These are phyloP conservation scores for Blepharisma stoltei DNA, from an alignment of 73 alveolate species.

Conservation along the genomic window DNA sequence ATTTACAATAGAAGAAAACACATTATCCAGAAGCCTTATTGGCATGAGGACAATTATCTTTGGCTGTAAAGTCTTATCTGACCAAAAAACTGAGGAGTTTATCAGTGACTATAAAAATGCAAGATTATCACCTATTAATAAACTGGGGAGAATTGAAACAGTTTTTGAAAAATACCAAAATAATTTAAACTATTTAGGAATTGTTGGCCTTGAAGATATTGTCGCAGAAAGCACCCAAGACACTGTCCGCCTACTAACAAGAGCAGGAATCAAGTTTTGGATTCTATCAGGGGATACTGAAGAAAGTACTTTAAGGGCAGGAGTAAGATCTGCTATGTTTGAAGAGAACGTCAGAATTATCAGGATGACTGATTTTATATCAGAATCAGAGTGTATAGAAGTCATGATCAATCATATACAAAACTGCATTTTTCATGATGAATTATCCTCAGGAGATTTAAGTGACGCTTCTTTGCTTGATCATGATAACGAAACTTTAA, in stretches of 20 bases:
- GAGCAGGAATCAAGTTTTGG: constrained; percentile 19
- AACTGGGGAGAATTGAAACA: not conserved
- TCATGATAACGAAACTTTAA: not conserved
- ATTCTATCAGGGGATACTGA: constrained; percentile 9
- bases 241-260: not conserved
- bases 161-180: constrained; percentile 3
- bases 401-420: constrained; percentile 2
- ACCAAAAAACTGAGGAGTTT: not conserved
- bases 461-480: not conserved
- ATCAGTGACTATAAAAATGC: not conserved
- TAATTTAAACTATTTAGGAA: not conserved
- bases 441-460: not conserved
- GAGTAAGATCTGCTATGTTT: constrained; percentile 1
- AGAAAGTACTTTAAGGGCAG: constrained; percentile 21
- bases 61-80: not conserved
- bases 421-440: not conserved
- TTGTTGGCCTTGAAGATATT: constrained; percentile 25
- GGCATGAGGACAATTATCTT: not conserved
- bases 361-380: constrained; percentile 7
- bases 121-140: not conserved
- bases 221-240: not conserved
- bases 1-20: not conserved
- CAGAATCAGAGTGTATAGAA: not conserved
- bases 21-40: not conserved
- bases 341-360: constrained; percentile 27